phyloP scores from a whole-genome alignment of 2,329 filamentous ascomycete genomes.

The Dendryphion nanum region DNA sequence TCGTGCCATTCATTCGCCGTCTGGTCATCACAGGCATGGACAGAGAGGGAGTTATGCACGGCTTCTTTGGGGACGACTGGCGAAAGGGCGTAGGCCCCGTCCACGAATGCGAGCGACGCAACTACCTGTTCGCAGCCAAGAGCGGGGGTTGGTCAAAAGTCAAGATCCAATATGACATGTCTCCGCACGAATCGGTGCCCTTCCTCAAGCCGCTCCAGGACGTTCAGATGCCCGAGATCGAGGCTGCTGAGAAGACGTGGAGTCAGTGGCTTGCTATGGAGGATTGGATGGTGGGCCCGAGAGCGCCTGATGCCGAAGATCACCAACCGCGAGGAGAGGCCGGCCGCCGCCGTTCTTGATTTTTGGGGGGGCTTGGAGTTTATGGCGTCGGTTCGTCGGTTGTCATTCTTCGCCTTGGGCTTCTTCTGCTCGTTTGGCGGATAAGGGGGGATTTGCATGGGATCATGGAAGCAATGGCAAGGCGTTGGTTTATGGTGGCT shows the following conservation, averaged over 20 bases:
- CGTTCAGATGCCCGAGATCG: constrained; percentile 75
- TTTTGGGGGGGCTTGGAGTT: constrained; percentile 14
- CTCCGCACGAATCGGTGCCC: constrained; percentile 76
- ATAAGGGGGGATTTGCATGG: constrained; percentile 2
- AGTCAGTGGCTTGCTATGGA: constrained; percentile 96
- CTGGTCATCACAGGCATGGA: constrained; percentile 92
- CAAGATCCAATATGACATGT: constrained; percentile 88
- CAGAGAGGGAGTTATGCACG: constrained; percentile 79
- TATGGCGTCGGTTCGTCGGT: constrained; percentile 19
- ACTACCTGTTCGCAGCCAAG: constrained; percentile 94
- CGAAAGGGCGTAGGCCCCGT: constrained; percentile 72
- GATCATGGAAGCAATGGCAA: no score
- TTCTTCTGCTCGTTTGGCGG: no score
- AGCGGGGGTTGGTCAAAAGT: constrained; percentile 86
- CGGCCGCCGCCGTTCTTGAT: constrained; percentile 3
- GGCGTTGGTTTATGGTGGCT: no score
- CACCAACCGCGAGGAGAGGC: constrained; percentile 17
- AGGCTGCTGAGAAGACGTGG: constrained; percentile 80
- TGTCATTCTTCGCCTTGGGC: constrained; percentile 7
- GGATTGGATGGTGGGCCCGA: constrained; percentile 95
- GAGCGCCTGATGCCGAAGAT: constrained; percentile 56
- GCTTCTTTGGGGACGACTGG: constrained; percentile 98
- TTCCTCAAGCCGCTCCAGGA: constrained; percentile 82
- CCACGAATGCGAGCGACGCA: constrained; percentile 85
- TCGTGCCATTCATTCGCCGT: constrained; percentile 86